Percentiles rank a stretch among this genome's conserved stretches.
Evolutionary conservation across 495 filamentous ascomycete genomes (phyloP).

Genomic region (Parathielavia hyrcaniae): DNA sequence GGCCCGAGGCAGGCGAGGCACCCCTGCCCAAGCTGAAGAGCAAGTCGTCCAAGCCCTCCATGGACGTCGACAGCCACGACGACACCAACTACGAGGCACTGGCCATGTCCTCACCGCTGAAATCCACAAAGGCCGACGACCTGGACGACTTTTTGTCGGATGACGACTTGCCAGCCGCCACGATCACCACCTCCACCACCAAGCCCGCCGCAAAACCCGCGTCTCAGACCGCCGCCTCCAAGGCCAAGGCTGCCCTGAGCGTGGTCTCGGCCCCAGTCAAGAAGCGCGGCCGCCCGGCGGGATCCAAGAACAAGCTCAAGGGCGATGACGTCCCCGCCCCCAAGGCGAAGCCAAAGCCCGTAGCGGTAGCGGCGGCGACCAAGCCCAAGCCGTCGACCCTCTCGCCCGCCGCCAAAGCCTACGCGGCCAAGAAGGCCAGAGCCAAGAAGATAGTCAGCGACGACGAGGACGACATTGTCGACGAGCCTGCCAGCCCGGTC

Average conservation of each 20-base stretch:
- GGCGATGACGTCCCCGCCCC: conserved; percentile 23
- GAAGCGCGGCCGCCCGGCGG: conserved; percentile 48
- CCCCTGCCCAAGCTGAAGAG: conserved; percentile 46
- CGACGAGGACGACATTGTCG: conserved; percentile 42
- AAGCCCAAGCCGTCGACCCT: conserved; percentile 6
- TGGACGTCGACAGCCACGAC: conserved; percentile 55
- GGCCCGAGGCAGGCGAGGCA: conserved; percentile 52
- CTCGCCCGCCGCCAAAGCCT: conserved; percentile 66
- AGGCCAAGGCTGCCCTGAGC: conserved; percentile 33
- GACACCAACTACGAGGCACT: conserved; percentile 87
- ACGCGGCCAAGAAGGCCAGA: conserved; percentile 65
- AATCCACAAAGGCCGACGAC: conserved; percentile 52
- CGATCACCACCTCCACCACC: too few relatives aligned
- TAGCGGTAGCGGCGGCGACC: conserved; percentile 16
- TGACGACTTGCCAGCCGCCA: conserved; percentile 42
- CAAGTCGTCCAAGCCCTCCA: conserved; percentile 46
- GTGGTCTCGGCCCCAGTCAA: conserved; percentile 42
- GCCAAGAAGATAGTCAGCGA: conserved; percentile 37
- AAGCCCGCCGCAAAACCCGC: conserved; percentile 39
- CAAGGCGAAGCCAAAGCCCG: conserved; percentile 41
- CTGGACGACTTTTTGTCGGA: conserved; percentile 58
- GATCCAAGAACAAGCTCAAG: conserved; percentile 45
- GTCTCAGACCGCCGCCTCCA: conserved; percentile 35
- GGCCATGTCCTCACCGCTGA: conserved; percentile 50
- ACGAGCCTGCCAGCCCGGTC: conserved; percentile 36